Evolutionary conservation across 805 yeast species (phyloP), one percentile per base, ranked within the genome.

Genomic region (Lachancea kluyveri): DNA sequence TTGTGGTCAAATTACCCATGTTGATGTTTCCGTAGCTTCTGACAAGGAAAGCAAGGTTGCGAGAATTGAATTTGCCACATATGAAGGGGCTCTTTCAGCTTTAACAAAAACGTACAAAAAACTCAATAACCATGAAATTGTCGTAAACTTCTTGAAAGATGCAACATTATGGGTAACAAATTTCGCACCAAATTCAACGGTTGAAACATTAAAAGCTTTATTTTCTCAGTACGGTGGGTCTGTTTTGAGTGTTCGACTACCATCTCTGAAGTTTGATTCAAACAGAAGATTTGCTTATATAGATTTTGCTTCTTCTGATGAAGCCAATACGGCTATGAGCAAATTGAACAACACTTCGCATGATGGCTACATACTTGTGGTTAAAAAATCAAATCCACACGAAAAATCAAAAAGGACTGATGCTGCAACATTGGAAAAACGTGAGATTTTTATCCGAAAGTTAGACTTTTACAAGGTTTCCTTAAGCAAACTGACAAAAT

Each of bases 231-330:
- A 45, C 24, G 76, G 77, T 7, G 30, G 43, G 2, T 39, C 56
- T 2, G 48, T 76, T 3, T 39, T 72, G 2, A 68, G 72, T 30
- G 57, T 79, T 1, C 59, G 94, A 30, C 61, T 82, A 20, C 95
- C 95, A 0, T 70, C 83, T 0, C 67, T 77, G 36, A 65, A 64
- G 26, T 65, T 58, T 28, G 72, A 72, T 43, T 50, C 72, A 4
- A 67, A 68, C 18, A 64, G 92, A 35, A 53, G 94, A 18, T 85
- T 85, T 48, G 82, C 90, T 40, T 85, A 84, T 47, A 64, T 81
- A 10, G 92, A 82, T 44, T 77, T 59, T 41, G 33, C 54, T 0
- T 48, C 60, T 4, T 33, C 68, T 0, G 60, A 62, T n/a, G 58
- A 56, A 11, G 80, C 83, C 0, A 28, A 48, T 0, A 30, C 41